These are phyloP conservation scores for Codiaeum variegatum DNA, from an alignment of 441 rosid genomes.

Conservation along the genomic window DNA sequence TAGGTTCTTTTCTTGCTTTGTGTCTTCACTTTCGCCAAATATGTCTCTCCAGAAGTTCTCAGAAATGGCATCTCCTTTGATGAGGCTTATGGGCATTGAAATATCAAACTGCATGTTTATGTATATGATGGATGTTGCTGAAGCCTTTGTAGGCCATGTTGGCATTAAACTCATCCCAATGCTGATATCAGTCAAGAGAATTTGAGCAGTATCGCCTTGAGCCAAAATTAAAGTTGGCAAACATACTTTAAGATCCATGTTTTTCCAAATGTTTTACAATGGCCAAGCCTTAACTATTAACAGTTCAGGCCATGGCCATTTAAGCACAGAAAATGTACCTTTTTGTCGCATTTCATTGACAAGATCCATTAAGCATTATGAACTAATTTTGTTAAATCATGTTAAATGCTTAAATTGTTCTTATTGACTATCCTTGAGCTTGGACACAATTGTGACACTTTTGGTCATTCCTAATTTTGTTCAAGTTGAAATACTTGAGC, in stretches of 20 bases:
- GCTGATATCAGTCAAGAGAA: background rate
- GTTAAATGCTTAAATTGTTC: background rate
- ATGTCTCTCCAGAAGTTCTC: background rate
- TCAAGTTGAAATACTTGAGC: background rate
- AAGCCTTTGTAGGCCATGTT: constrained; percentile 1
- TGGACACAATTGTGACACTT: background rate
- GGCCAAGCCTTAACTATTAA: background rate
- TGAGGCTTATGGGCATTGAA: constrained; percentile 2
- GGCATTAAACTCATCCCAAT: background rate
- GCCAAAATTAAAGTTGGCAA: background rate
- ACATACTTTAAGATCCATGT: background rate
- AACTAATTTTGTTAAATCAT: background rate
- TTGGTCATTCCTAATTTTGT: background rate
- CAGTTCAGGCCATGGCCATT: background rate
- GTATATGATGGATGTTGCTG: background rate
- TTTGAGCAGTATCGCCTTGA: background rate
- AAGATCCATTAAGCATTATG: background rate
- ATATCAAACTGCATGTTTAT: background rate
- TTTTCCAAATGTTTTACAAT: background rate
- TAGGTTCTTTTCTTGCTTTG: background rate
- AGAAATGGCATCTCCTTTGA: background rate
- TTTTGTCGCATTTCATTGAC: background rate
- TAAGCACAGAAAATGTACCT: background rate
- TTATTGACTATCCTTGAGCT: background rate
- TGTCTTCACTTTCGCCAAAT: constrained; percentile 10